Conservation (phyloP, 805 yeast genomes). For the Nakazawaea ishiwadae region DNA sequence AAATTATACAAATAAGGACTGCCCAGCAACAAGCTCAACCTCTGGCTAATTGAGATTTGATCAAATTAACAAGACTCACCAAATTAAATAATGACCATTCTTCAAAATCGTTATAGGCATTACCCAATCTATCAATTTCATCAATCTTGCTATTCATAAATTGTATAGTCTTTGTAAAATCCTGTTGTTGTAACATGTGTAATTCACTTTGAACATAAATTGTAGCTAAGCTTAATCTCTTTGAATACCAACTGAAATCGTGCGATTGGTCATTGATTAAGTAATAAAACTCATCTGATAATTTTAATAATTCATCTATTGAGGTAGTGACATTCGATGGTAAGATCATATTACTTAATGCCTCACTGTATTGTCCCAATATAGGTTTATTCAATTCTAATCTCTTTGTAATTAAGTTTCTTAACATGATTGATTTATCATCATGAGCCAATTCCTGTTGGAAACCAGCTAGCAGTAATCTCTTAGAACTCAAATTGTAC, state of each 20-base stretch:
- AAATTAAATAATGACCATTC: conserved; percentile 76
- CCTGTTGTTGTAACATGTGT: conserved; percentile 77
- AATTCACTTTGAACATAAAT: conserved; percentile 74
- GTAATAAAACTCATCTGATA: conserved; percentile 80
- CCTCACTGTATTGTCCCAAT: conserved; percentile 37
- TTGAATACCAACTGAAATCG: conserved; percentile 92
- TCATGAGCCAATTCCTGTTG: conserved; percentile 18
- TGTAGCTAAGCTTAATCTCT: conserved; percentile 65
- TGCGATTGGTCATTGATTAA: conserved; percentile 74
- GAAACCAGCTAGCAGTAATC: conserved; percentile 31
- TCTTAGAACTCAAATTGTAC: conserved; percentile 40
- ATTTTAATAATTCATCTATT: conserved; percentile 61
- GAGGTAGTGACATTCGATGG: conserved; percentile 60
- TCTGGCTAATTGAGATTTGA: conserved; percentile 64
- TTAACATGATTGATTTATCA: conserved; percentile 13
- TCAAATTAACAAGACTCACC: conserved; percentile 57
- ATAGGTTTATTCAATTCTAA: conserved; percentile 47
- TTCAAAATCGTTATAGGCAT: conserved; percentile 57
- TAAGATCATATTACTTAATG: conserved; percentile 55
- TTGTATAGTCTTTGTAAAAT: conserved; percentile 50
- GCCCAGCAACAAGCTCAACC: conserved; percentile 34
- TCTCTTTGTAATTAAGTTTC: conserved; percentile 36
- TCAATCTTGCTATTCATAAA: conserved; percentile 60
- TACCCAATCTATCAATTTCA: conserved; percentile 50
- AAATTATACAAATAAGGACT: conserved; percentile 43